Evolutionary conservation across 345 rosid genomes (phyloP).

Genomic region (Clausena lansium): DNA sequence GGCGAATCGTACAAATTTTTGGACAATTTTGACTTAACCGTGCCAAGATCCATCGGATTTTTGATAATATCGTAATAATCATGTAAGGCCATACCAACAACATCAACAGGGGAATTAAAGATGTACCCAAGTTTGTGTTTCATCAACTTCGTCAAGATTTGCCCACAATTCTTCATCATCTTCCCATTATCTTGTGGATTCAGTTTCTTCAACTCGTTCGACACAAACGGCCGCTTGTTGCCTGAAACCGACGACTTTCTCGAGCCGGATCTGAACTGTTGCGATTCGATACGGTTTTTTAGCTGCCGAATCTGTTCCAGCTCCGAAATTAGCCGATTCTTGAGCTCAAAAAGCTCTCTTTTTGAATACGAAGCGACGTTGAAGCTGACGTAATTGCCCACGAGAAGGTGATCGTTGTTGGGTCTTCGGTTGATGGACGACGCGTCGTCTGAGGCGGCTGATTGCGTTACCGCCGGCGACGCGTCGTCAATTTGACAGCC

Average conservation of each 20-base stretch:
- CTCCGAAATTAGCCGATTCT: conserved; percentile 52
- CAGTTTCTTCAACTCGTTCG: conserved; percentile 31
- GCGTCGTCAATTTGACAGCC: conserved; percentile 34
- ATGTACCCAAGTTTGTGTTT: conserved; percentile 62
- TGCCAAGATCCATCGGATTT: conserved; percentile 82
- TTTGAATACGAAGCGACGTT: conserved; percentile 34
- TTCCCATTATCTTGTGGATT: conserved; percentile 38
- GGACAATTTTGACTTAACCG: conserved; percentile 50
- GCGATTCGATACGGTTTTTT: conserved; percentile 48
- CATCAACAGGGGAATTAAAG: conserved; percentile 67
- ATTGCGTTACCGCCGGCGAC: conserved; percentile 36
- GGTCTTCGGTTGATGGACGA: conserved; percentile 46
- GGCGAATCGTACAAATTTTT: conserved; percentile 55
- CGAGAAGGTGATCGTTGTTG: conserved; percentile 11
- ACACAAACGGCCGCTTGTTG: conserved; percentile 41
- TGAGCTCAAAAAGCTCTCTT: conserved; percentile 54
- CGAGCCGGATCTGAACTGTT: conserved; percentile 47
- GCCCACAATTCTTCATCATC: conserved; percentile 48
- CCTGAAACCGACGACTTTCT: conserved; percentile 31
- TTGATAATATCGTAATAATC: conserved; percentile 61
- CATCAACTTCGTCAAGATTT: conserved; percentile 70
- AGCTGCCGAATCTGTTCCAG: conserved; percentile 70
- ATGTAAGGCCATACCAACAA: conserved; percentile 52
- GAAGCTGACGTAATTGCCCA: conserved; percentile 27
- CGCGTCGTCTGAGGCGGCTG: conserved; percentile 63